Conservation (phyloP, 108 stramenopile genomes). For the Skeletonema menzelii region DNA sequence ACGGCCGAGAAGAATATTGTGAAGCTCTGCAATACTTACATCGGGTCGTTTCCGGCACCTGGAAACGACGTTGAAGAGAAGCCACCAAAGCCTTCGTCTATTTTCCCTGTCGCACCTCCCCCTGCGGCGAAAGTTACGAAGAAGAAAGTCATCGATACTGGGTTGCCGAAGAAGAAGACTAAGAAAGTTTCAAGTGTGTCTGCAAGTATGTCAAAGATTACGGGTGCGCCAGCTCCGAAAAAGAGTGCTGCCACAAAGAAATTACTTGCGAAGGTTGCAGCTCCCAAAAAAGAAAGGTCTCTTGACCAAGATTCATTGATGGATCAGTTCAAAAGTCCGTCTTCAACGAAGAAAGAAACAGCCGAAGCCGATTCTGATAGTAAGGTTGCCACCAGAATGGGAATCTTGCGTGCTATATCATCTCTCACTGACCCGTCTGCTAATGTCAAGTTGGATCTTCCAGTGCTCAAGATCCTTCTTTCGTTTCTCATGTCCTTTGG, state of each 20-base stretch:
- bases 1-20: conserved; percentile 65
- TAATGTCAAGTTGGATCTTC: conserved; percentile 57
- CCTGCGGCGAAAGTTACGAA: conserved; percentile 43
- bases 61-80: conserved; percentile 31
- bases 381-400: conserved; percentile 66
- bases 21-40: conserved; percentile 70
- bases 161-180: conserved; percentile 62
- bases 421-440: conserved; percentile 60
- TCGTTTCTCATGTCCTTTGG: conserved; percentile 84
- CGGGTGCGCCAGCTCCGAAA: conserved; percentile 42
- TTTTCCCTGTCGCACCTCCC: conserved; percentile 17
- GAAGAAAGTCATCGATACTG: conserved; percentile 70
- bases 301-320: conserved; percentile 65
- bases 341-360: conserved; percentile 22
- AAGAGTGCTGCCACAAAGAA: conserved; percentile 49
- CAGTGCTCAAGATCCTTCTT: conserved; percentile 65
- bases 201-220: conserved; percentile 57
- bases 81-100: conserved; percentile 18
- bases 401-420: conserved; percentile 68
- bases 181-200: conserved; percentile 62
- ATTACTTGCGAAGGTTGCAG: conserved; percentile 31
- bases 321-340: conserved; percentile 62
- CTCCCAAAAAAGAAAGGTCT: conserved; percentile 75
- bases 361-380: conserved; percentile 74
- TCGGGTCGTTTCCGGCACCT: conserved; percentile 64